Evolutionary conservation across 768 basidiomycete genomes (phyloP).

Genomic region (Suillus cothurnatus): DNA sequence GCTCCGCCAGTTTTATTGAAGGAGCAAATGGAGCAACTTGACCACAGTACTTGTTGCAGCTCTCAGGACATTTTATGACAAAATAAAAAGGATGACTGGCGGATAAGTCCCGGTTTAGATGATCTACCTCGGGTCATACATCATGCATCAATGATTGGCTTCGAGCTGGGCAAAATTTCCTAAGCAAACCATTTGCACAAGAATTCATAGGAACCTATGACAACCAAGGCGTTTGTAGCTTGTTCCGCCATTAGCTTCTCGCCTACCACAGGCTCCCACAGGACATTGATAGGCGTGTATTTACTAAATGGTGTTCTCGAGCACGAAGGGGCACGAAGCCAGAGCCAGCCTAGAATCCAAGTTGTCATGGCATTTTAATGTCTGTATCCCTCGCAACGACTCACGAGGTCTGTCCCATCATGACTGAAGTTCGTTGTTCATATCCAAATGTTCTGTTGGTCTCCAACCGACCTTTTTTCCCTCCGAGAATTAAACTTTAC

Average conservation of each 20-base stretch:
- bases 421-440: neutral
- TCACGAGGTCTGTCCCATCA: neutral
- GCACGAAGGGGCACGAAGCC: neutral
- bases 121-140: neutral
- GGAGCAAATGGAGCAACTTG: neutral
- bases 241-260: neutral
- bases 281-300: neutral
- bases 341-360: neutral
- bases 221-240: neutral
- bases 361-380: constrained; percentile 1
- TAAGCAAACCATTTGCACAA: neutral
- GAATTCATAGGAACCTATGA: neutral
- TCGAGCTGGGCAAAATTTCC: neutral
- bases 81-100: neutral
- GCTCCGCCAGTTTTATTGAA: neutral
- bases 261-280: neutral
- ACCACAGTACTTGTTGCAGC: neutral
- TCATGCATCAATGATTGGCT: neutral
- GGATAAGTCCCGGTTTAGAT: neutral
- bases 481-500: neutral
- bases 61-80: neutral
- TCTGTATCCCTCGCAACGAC: neutral
- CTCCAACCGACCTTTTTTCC: neutral
- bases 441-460: neutral
- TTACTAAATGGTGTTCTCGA: neutral